phyloP scores from a whole-genome alignment of 495 filamentous ascomycete genomes.

The Penicillium desertorum region DNA sequence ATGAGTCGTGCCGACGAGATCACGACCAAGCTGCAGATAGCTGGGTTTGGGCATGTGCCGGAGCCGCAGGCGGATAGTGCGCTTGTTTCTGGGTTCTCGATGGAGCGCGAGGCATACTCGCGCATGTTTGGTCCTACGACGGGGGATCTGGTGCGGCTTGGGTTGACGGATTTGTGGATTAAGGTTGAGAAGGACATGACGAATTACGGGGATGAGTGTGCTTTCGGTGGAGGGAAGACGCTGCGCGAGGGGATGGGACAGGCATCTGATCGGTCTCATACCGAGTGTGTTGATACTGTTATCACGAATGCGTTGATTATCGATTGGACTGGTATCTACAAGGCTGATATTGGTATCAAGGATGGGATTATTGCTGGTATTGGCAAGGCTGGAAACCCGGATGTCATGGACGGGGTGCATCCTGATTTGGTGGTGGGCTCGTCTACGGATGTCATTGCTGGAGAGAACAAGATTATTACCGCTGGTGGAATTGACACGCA shows the following conservation, averaged over 20 bases:
- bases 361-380: constrained; percentile 85
- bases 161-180: constrained; percentile 87
- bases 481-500: constrained; percentile 91
- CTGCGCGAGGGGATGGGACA: constrained; percentile 96
- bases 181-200: constrained; percentile 87
- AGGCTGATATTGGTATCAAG: constrained; percentile 95
- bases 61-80: constrained; percentile 58
- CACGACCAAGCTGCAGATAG: constrained; percentile 59
- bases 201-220: constrained; percentile 88
- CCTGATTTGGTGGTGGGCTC: constrained; percentile 78
- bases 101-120: constrained; percentile 76
- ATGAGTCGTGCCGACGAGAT: constrained; percentile 61
- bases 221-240: constrained; percentile 94
- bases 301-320: constrained; percentile 92
- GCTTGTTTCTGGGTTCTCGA: constrained; percentile 58
- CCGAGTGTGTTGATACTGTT: constrained; percentile 77
- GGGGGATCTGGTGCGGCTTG: constrained; percentile 79
- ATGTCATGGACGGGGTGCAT: constrained; percentile 90
- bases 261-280: constrained; percentile 69
- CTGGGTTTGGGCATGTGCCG: constrained; percentile 75
- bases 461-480: constrained; percentile 89
- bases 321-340: constrained; percentile 92
- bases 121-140: constrained; percentile 92
- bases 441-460: constrained; percentile 95
- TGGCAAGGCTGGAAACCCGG: constrained; percentile 95